These are phyloP conservation scores for Microdochium nivale DNA, from an alignment of 2,329 filamentous ascomycete genomes.

Conservation along the genomic window DNA sequence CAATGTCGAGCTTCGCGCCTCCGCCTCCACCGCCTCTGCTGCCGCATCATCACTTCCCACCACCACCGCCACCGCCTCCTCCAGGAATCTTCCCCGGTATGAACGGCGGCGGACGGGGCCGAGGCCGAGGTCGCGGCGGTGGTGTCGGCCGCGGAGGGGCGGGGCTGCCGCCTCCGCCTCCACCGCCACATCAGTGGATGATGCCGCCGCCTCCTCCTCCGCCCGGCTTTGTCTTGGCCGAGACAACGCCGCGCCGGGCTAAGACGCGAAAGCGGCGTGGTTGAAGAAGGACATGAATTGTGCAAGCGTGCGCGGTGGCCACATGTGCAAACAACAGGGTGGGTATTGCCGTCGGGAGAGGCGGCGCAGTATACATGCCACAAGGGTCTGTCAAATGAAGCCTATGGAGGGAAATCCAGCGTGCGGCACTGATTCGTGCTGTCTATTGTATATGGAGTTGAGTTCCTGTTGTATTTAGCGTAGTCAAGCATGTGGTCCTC, in stretches of 20 bases:
- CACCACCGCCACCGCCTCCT: background rate
- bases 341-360: too few relatives aligned
- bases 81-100: background rate
- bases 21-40: conserved; percentile 3
- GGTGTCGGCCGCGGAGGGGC: conserved; percentile 3
- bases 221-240: background rate
- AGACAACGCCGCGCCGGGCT: background rate
- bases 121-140: conserved; percentile 5
- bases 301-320: too few relatives aligned
- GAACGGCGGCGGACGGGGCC: conserved; percentile 2
- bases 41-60: too few relatives aligned
- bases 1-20: conserved; percentile 15
- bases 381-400: too few relatives aligned
- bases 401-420: too few relatives aligned
- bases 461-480: too few relatives aligned
- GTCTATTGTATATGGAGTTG: too few relatives aligned
- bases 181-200: too few relatives aligned
- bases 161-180: background rate
- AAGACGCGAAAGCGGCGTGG: background rate
- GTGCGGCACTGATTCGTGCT: too few relatives aligned
- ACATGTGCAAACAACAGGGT: too few relatives aligned
- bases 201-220: background rate
- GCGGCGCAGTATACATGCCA: too few relatives aligned
- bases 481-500: too few relatives aligned
- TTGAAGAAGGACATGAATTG: background rate